Evolutionary conservation across 148 eudicot genomes (phyloP).

Genomic region (Rheum nobile): DNA sequence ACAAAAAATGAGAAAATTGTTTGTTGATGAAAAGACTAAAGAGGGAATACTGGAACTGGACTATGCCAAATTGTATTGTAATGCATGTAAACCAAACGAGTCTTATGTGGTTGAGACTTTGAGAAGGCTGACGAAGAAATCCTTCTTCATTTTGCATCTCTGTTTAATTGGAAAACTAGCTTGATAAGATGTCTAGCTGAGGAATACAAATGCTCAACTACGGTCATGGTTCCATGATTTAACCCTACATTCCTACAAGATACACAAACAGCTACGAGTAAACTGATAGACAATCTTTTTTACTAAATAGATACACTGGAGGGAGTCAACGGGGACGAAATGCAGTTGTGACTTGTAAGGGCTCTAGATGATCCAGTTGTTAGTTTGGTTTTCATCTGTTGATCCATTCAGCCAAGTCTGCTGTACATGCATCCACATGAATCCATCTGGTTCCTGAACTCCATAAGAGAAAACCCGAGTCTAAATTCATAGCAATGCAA

Average conservation of each 20-base stretch:
- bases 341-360: background rate
- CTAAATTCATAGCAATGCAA: background rate
- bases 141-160: too few species aligned
- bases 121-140: too few species aligned
- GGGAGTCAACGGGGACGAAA: background rate
- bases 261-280: background rate
- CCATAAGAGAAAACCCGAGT: background rate
- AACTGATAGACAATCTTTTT: background rate
- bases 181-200: background rate
- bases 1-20: too few species aligned
- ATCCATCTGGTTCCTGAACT: conserved; percentile 1
- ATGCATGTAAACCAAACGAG: too few species aligned
- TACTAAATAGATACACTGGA: background rate
- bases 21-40: too few species aligned
- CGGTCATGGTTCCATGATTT: background rate
- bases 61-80: too few species aligned
- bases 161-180: too few species aligned
- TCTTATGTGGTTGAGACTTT: too few species aligned
- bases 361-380: conserved; percentile 1
- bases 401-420: conserved; percentile 5
- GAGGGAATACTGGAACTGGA: too few species aligned
- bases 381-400: background rate
- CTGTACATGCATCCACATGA: conserved; percentile 10
- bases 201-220: background rate
- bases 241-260: background rate